phyloP scores from a whole-genome alignment of 306 rosid species.

The Dryas alaskensis region DNA sequence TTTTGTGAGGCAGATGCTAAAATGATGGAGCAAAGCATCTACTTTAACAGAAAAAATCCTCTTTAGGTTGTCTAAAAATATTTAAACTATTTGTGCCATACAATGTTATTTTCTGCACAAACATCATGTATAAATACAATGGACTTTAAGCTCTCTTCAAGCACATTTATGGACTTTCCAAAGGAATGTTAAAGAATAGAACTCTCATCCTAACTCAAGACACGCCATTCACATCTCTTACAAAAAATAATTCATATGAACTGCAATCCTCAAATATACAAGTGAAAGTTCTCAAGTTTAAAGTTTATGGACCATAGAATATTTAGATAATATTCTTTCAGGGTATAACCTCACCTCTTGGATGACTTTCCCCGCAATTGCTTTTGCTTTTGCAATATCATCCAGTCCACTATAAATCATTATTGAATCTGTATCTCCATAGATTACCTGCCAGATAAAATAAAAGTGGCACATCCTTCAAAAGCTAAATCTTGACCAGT shows the following conservation, averaged over 20 bases:
- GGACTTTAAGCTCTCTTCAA: slow-evolving; percentile 2
- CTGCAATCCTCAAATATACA: slow-evolving; percentile 5
- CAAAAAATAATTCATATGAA: not conserved
- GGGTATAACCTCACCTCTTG: slow-evolving; percentile 66
- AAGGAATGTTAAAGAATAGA: not conserved
- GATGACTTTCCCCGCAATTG: slow-evolving; percentile 78
- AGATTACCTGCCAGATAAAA: slow-evolving; percentile 66
- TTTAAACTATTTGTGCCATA: not conserved
- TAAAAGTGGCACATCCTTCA: slow-evolving; percentile 17
- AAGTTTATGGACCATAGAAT: slow-evolving; percentile 8
- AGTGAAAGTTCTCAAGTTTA: slow-evolving; percentile 19
- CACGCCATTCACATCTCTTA: not conserved
- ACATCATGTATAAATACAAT: not conserved
- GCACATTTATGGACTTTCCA: not conserved
- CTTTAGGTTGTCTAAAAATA: not conserved
- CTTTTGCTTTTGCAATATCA: slow-evolving; percentile 72
- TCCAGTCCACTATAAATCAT: slow-evolving; percentile 96
- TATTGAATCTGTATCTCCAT: slow-evolving; percentile 96
- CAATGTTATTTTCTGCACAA: not conserved
- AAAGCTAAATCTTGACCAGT: slow-evolving; percentile 20
- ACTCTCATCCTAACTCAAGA: not conserved
- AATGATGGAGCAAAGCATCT: slow-evolving; percentile 11
- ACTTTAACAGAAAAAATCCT: not conserved
- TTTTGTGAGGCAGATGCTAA: slow-evolving; percentile 3
- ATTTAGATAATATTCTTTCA: not conserved